Evolutionary conservation across 2,329 filamentous ascomycete species (phyloP).

Genomic region (Lachnellula subtilissima): DNA sequence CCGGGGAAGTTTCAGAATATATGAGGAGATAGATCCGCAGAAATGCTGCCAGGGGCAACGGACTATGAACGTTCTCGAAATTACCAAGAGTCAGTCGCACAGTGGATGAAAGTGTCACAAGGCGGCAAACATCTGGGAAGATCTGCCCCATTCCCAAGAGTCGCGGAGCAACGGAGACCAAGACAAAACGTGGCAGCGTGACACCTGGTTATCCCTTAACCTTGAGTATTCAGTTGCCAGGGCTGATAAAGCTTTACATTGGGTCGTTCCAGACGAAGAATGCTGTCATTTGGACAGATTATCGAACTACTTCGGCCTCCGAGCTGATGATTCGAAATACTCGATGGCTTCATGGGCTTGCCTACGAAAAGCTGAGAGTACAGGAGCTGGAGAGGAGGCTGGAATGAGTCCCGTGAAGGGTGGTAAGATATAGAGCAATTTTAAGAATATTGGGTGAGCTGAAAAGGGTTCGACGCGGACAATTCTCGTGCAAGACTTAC

Average conservation of each 20-base stretch:
- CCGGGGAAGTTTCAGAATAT: conserved; percentile 4
- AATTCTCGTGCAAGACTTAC: conserved; percentile 1
- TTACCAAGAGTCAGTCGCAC: conserved; percentile 28
- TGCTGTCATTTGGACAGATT: conserved; percentile 9
- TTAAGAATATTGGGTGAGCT: not conserved
- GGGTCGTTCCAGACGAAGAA: conserved; percentile 14
- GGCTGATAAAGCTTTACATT: conserved; percentile 3
- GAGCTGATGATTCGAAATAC: not conserved
- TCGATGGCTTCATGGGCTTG: not conserved
- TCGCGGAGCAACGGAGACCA: conserved; percentile 15
- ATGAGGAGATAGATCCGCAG: conserved; percentile 4
- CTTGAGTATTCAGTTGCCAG: conserved; percentile 14
- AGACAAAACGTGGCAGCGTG: conserved; percentile 16
- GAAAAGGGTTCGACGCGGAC: not conserved
- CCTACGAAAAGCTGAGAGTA: not conserved
- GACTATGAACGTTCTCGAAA: conserved; percentile 17
- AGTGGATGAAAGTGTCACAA: conserved; percentile 17
- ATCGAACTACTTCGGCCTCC: not conserved
- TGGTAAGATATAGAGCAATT: not conserved
- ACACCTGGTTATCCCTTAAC: conserved; percentile 17
- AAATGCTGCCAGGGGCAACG: conserved; percentile 26
- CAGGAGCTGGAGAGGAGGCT: not conserved
- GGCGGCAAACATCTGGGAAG: conserved; percentile 5
- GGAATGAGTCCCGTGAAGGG: not conserved
- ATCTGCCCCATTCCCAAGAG: conserved; percentile 22